phyloP scores from a whole-genome alignment of 2,329 filamentous ascomycete genomes.

The Colletotrichum incanum region DNA sequence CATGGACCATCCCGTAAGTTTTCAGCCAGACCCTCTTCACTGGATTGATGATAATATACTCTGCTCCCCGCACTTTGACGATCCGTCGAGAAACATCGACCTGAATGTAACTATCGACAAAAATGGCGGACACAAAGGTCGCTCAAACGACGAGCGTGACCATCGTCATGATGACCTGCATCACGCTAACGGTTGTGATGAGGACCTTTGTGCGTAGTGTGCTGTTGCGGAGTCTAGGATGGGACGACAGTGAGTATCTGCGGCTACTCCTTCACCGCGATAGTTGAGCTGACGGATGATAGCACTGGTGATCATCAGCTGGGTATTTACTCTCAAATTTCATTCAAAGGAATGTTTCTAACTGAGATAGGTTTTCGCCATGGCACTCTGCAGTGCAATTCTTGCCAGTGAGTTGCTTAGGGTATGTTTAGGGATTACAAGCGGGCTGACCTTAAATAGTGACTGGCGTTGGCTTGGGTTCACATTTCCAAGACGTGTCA shows the following conservation, averaged over 20 bases:
- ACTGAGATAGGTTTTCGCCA: conserved; percentile 34
- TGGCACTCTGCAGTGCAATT: conserved; percentile 42
- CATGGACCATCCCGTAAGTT: conserved; percentile 34
- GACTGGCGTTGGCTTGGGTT: conserved; percentile 42
- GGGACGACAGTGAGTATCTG: conserved; percentile 42
- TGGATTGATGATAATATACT: conserved; percentile 27
- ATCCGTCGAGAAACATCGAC: conserved; percentile 24
- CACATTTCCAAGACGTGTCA: conserved; percentile 39
- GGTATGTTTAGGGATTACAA: too few relatives aligned
- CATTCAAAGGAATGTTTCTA: not conserved
- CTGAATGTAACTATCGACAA: conserved; percentile 34
- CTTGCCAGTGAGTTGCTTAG: conserved; percentile 33
- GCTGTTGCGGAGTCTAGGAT: conserved; percentile 37
- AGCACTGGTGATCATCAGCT: conserved; percentile 41
- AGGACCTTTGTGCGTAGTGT: conserved; percentile 40
- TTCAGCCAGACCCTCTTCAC: not conserved
- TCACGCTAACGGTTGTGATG: conserved; percentile 35
- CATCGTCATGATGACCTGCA: conserved; percentile 36
- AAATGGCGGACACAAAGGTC: conserved; percentile 41
- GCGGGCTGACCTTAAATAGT: conserved; percentile 25
- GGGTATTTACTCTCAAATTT: conserved; percentile 16
- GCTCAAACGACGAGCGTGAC: conserved; percentile 37
- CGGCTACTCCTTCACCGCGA: not conserved
- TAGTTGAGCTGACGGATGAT: conserved; percentile 15
- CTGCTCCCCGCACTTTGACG: conserved; percentile 4